Evolutionary conservation across 169 alveolate species (phyloP).

Genomic region (Cryptosporidium ryanae): DNA sequence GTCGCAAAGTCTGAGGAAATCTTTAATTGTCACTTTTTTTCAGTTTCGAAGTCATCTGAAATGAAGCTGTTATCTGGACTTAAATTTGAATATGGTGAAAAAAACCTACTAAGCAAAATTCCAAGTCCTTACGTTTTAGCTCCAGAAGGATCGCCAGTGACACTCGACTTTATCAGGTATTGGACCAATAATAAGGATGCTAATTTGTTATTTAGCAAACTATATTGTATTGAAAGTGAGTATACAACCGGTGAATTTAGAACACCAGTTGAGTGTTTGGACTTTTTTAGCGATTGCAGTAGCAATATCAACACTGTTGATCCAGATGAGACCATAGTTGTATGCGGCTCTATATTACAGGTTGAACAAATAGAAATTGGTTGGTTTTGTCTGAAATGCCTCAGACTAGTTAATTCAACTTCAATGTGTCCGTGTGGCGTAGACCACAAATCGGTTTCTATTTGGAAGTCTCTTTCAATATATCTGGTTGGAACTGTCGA

Average conservation of each 20-base stretch:
- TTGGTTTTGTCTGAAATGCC: slow-evolving; percentile 68
- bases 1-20: background rate
- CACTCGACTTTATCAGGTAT: background rate
- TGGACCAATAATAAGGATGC: background rate
- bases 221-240: slow-evolving; percentile 34
- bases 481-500: slow-evolving; percentile 42
- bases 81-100: background rate
- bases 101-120: background rate
- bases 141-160: slow-evolving; percentile 72
- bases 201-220: slow-evolving; percentile 5
- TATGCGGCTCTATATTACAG: slow-evolving; percentile 45
- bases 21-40: slow-evolving; percentile 9
- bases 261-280: background rate
- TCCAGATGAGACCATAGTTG: slow-evolving; percentile 20
- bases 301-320: background rate
- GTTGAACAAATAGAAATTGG: slow-evolving; percentile 13
- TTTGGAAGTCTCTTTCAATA: slow-evolving; percentile 29
- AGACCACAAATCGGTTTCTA: background rate
- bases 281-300: background rate
- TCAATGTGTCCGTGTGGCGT: background rate
- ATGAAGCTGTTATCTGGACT: background rate
- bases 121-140: slow-evolving; percentile 69
- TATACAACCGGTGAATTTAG: background rate
- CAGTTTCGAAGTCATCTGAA: slow-evolving; percentile 22
- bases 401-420: background rate